Evolutionary conservation across 495 filamentous ascomycete genomes (phyloP).

Genomic region (Ascodesmis nigricans): DNA sequence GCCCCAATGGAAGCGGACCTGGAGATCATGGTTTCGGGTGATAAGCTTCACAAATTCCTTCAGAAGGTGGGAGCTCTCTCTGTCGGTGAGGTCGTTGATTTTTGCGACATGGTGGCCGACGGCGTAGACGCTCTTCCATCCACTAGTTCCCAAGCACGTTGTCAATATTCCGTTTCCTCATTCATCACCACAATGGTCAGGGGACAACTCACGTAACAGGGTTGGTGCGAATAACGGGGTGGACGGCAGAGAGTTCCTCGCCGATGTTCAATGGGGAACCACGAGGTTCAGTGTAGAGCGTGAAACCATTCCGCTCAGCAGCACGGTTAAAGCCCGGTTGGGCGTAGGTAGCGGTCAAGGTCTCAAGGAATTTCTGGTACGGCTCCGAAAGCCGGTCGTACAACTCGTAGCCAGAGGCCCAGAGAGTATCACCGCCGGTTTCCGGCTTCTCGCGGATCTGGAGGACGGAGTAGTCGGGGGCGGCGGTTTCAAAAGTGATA

Average conservation of each 20-base stretch:
- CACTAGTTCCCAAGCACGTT: too few relatives aligned
- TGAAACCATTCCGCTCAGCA: slow-evolving; percentile 33
- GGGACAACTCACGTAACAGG: slow-evolving; percentile 35
- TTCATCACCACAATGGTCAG: too few relatives aligned
- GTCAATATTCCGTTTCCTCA: too few relatives aligned
- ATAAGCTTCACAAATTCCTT: slow-evolving; percentile 41
- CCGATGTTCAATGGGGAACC: slow-evolving; percentile 51
- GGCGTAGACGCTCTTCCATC: slow-evolving; percentile 52
- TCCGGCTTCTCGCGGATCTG: slow-evolving; percentile 37
- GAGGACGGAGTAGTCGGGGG: slow-evolving; percentile 42
- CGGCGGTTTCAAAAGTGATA: slow-evolving; percentile 44
- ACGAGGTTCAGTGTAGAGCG: slow-evolving; percentile 32
- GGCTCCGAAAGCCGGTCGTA: slow-evolving; percentile 49
- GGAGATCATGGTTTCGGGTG: slow-evolving; percentile 55
- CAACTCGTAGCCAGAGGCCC: slow-evolving; percentile 44
- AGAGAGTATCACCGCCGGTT: slow-evolving; percentile 41
- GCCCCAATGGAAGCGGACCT: slow-evolving; percentile 44
- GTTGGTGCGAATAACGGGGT: slow-evolving; percentile 55
- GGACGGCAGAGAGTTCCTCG: slow-evolving; percentile 35
- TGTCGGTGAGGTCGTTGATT: slow-evolving; percentile 42
- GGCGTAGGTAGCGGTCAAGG: slow-evolving; percentile 41
- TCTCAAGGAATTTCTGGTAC: slow-evolving; percentile 44
- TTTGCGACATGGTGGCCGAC: slow-evolving; percentile 37
- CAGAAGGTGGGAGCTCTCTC: slow-evolving; percentile 38
- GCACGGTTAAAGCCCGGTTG: slow-evolving; percentile 36